These are phyloP conservation scores for Kodamaea kakaduensis DNA, from an alignment of 805 yeast genomes.

Conservation along the genomic window DNA sequence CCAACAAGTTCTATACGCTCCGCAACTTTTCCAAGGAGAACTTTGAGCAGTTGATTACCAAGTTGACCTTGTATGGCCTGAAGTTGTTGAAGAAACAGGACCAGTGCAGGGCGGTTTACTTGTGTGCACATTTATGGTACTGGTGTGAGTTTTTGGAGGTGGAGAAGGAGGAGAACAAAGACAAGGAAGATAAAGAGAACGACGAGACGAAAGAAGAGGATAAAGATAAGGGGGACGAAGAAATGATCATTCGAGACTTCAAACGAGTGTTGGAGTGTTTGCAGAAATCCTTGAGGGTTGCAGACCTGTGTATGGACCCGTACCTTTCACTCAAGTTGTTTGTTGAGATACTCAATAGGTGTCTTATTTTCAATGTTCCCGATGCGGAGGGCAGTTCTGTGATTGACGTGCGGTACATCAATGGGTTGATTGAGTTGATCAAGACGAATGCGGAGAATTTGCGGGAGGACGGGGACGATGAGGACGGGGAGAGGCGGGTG, in stretches of 20 bases:
- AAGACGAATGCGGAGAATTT: slow-evolving; percentile 55
- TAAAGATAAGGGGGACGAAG: slow-evolving; percentile 15
- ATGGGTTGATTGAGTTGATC: slow-evolving; percentile 82
- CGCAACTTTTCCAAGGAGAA: slow-evolving; percentile 55
- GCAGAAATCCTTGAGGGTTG: slow-evolving; percentile 82
- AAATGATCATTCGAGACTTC: slow-evolving; percentile 16
- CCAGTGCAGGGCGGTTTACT: slow-evolving; percentile 86
- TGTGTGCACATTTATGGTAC: slow-evolving; percentile 94
- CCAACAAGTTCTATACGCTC: slow-evolving; percentile 41
- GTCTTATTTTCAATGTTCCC: slow-evolving; percentile 79
- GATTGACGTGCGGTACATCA: slow-evolving; percentile 71
- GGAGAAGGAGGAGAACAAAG: slow-evolving; percentile 11
- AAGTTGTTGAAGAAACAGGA: slow-evolving; percentile 87
- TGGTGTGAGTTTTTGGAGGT: slow-evolving; percentile 53
- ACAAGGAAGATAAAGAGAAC: slow-evolving; percentile 18
- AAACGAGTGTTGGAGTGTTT: slow-evolving; percentile 87
- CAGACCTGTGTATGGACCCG: slow-evolving; percentile 90
- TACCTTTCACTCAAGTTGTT: slow-evolving; percentile 72
- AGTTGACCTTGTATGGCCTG: slow-evolving; percentile 83
- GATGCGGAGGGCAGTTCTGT: slow-evolving; percentile 52
- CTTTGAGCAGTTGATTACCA: slow-evolving; percentile 78
- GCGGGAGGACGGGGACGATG: slow-evolving; percentile 24
- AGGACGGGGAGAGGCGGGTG: slow-evolving; percentile 26
- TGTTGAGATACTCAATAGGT: slow-evolving; percentile 83
- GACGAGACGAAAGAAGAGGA: slow-evolving; percentile 8